These are phyloP conservation scores for Nothophoma quercina DNA, from an alignment of 2,329 filamentous ascomycete species.

Conservation along the genomic window DNA sequence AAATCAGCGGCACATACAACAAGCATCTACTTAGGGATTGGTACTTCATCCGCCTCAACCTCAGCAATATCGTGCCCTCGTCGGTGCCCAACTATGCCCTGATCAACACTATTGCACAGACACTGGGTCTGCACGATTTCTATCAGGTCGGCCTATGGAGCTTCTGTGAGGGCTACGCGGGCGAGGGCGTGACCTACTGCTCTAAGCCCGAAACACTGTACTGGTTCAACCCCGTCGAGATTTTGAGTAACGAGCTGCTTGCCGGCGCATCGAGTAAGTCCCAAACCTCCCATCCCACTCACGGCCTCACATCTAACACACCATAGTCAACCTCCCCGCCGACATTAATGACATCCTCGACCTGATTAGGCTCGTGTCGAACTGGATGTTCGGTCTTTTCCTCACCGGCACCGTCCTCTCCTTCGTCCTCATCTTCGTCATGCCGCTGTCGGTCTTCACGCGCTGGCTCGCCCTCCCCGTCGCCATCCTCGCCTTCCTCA, in stretches of 20 bases:
- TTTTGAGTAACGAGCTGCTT: conserved; percentile 81
- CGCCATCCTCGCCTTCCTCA: conserved; percentile 71
- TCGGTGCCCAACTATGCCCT: conserved; percentile 75
- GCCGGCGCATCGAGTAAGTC: conserved; percentile 77
- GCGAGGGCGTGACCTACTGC: conserved; percentile 78
- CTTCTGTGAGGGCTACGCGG: conserved; percentile 85
- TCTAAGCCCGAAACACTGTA: conserved; percentile 74
- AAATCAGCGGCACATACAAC: conserved; percentile 76
- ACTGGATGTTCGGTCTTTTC: conserved; percentile 92
- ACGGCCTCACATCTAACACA: conserved; percentile 10
- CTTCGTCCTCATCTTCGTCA: conserved; percentile 74
- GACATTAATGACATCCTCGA: conserved; percentile 76
- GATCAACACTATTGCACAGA: conserved; percentile 87
- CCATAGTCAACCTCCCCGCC: conserved; percentile 72
- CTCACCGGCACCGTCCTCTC: conserved; percentile 73
- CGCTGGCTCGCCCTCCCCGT: conserved; percentile 70
- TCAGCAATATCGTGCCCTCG: conserved; percentile 80
- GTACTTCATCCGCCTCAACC: conserved; percentile 85
- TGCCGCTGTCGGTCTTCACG: conserved; percentile 61
- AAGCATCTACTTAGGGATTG: conserved; percentile 70
- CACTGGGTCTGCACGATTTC: conserved; percentile 89
- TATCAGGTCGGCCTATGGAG: conserved; percentile 93
- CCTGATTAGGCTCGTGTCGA: conserved; percentile 76
- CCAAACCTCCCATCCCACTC: no score
- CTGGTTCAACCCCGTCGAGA: conserved; percentile 90